Conservation (phyloP, 139 green algal species). For the Eudorina sp. region DNA sequence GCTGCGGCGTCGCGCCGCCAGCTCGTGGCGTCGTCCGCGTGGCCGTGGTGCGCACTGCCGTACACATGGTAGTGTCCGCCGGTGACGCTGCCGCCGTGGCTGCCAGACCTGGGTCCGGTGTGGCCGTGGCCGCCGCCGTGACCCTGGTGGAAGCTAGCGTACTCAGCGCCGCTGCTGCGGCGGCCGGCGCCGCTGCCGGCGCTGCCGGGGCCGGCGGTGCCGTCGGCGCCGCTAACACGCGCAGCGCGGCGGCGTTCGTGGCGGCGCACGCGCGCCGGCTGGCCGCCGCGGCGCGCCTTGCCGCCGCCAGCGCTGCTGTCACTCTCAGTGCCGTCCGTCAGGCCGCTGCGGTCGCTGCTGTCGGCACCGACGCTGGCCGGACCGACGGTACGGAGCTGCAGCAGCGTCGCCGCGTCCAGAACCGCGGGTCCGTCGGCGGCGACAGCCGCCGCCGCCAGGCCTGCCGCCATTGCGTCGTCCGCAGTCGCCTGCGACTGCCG, state of each 20-base stretch:
- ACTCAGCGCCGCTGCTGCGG: slow-evolving; percentile 11
- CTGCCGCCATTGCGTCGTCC: not conserved
- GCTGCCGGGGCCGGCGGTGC: not conserved
- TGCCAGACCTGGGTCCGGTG: not conserved
- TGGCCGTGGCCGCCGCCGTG: not conserved
- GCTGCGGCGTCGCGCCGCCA: slow-evolving; percentile 10
- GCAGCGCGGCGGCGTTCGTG: slow-evolving; percentile 38
- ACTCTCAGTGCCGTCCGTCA: slow-evolving; percentile 4
- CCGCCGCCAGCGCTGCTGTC: not conserved
- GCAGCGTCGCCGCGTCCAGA: too few relatives aligned
- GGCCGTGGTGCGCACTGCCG: slow-evolving; percentile 12
- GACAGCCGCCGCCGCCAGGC: not conserved
- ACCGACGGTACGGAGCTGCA: not conserved
- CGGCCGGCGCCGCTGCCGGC: not conserved
- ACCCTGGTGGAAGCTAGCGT: slow-evolving; percentile 22
- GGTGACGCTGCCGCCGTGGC: not conserved
- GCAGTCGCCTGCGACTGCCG: not conserved
- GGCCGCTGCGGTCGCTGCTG: not conserved
- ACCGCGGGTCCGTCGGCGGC: not conserved
- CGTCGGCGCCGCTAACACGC: slow-evolving; percentile 4
- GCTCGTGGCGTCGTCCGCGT: slow-evolving; percentile 13
- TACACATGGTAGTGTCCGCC: slow-evolving; percentile 21
- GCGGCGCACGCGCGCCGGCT: slow-evolving; percentile 1
- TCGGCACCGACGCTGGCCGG: not conserved
- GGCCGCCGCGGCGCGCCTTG: slow-evolving; percentile 11